These are phyloP conservation scores for Grosmannia huntii DNA, from an alignment of 2,329 filamentous ascomycete genomes.

Conservation along the genomic window DNA sequence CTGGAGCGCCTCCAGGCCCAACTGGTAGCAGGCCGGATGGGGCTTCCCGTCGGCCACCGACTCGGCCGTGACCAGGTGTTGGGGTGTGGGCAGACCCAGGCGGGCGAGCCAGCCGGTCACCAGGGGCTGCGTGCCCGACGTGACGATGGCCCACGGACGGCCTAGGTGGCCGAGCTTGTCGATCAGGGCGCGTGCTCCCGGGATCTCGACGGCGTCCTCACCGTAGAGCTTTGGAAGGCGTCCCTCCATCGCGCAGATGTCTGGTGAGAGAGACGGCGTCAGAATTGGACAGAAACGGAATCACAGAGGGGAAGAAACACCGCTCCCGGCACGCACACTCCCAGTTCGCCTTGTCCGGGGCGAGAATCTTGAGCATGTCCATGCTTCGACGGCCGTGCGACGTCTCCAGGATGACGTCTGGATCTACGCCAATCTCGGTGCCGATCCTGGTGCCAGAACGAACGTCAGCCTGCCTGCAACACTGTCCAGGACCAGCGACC, in stretches of 20 bases:
- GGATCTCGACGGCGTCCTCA: constrained; percentile 69
- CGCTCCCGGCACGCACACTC: constrained; percentile 55
- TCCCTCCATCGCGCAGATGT: constrained; percentile 67
- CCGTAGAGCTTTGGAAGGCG: constrained; percentile 67
- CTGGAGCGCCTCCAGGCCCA: constrained; percentile 51
- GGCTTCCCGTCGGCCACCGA: constrained; percentile 66
- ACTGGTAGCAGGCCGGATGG: constrained; percentile 59
- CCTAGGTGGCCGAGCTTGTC: constrained; percentile 43
- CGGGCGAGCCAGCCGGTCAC: constrained; percentile 61
- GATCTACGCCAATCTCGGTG: constrained; percentile 70
- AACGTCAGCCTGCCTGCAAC: neutral
- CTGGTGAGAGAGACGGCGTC: constrained; percentile 29
- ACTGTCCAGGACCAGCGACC: neutral
- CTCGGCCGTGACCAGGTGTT: constrained; percentile 60
- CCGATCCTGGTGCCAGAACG: constrained; percentile 44
- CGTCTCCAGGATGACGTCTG: constrained; percentile 73
- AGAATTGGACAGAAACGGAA: neutral
- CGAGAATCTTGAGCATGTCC: constrained; percentile 67
- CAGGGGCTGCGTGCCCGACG: constrained; percentile 55
- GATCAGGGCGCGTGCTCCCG: constrained; percentile 64
- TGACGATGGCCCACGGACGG: constrained; percentile 78
- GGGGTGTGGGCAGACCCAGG: constrained; percentile 50
- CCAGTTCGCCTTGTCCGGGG: constrained; percentile 80
- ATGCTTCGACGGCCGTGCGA: constrained; percentile 87
- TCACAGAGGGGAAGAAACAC: neutral